Base-by-base conservation (phyloP, 169 alveolate genomes). In the Perkinsus olseni region DNA sequence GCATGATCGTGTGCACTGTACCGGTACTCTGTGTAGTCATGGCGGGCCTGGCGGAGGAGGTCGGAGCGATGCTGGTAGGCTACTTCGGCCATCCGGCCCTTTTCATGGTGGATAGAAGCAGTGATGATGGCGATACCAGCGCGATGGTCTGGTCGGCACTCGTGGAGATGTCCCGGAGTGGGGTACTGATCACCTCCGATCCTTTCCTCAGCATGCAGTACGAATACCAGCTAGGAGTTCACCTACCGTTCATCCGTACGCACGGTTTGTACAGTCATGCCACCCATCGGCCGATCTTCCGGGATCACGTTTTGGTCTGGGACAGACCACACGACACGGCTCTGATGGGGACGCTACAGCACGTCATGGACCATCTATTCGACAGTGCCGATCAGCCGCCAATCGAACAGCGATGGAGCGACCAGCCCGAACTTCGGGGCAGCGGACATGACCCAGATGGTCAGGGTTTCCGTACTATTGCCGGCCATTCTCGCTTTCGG, bases 241-340 rank as follows among this genome's bases (percentile, higher is more conserved):
- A 13, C 31, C 45, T 90, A 4, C 92, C 92, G 34, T 38, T 34
- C 45, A 90, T 90, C 45, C 92, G 92, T 21, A 36, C 36, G n/a
- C 92, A 90, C 92, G 92, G 48, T n/a, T 4, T 21, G 34, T 90
- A 90, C 45, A 36, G 21, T 31, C 28, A 21, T 20, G 92, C 31
- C 38, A 90, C 92, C 31, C 13, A 28, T 21, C 38, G 92, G 38
- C 21, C 21, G 1, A 1, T 90, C 36, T 11, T 4, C 39, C 3
- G 92, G 45, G 36, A 31, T 21, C 48, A 90, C 45, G 31, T 90
- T 37, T 20, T 90, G 10, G 92, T 90, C 21, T 17, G 36, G 31
- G 92, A 90, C 92, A 36, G 92, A n/a, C 92, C 92, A 13, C 92
- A 90, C 28, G 92, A 90, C 31, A 34, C 50, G 31, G 92, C 38